phyloP scores from a whole-genome alignment of 1,284 basidiomycete species.

The Heterobasidion occidentale region DNA sequence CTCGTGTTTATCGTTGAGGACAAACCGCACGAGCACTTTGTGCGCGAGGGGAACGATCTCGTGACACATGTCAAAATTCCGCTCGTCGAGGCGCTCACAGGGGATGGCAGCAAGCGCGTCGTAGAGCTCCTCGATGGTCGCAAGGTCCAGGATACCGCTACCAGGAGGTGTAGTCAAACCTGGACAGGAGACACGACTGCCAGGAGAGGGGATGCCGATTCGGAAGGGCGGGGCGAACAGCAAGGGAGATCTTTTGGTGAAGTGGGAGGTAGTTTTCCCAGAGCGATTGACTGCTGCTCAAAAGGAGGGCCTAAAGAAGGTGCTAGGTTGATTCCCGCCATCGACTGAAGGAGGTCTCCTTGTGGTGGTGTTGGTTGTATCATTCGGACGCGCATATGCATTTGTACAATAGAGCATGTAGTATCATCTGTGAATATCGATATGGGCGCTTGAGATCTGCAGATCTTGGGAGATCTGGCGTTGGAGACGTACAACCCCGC shows the following conservation, averaged over 20 bases:
- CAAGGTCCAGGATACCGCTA: conserved; percentile 57
- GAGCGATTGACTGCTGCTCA: conserved; percentile 63
- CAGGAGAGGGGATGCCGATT: conserved; percentile 87
- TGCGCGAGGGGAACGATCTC: conserved; percentile 79
- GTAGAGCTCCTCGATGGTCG: conserved; percentile 76
- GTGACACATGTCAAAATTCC: conserved; percentile 56
- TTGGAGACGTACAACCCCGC: neutral
- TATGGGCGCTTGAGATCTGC: neutral
- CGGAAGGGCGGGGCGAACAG: conserved; percentile 68
- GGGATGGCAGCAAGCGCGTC: conserved; percentile 38
- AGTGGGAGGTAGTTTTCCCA: conserved; percentile 85
- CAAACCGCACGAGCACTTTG: conserved; percentile 74
- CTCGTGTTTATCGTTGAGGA: conserved; percentile 90
- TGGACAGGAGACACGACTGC: conserved; percentile 61
- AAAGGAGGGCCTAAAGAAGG: conserved; percentile 73
- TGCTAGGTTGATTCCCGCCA: conserved; percentile 32
- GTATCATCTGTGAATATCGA: neutral
- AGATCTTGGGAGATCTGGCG: neutral
- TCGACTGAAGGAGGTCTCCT: neutral
- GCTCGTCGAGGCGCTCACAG: conserved; percentile 79
- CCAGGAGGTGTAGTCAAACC: conserved; percentile 77
- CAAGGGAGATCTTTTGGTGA: conserved; percentile 81
- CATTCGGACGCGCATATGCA: neutral
- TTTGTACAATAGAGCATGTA: neutral
- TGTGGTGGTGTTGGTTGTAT: neutral